Evolutionary conservation across 2,329 filamentous ascomycete genomes (phyloP), one percentile per base, ranked within the genome.

Genomic region (Diaporthe ampelina): DNA sequence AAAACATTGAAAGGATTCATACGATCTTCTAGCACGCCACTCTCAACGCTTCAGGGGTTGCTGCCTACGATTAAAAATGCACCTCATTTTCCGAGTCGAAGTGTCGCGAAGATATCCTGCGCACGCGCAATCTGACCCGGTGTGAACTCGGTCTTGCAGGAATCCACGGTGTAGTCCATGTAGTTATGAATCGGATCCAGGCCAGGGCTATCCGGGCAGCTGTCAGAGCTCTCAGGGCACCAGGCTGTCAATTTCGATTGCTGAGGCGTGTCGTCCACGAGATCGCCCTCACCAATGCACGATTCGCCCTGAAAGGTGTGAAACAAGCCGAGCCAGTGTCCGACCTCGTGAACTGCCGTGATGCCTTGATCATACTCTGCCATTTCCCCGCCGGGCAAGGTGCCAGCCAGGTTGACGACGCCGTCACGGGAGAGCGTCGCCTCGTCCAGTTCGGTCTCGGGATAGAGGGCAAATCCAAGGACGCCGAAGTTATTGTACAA

Each of bases 181-280:
- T 52, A 67, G 4, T 67, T 67, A 1, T 65, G 59, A 13, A 65
- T 65, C 11, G 59, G 5, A 29, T 65, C 59, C 26, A 65, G 43
- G 43, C 59, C 59, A 24, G 59, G 59, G 3, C 40, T 35, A 10
- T 65, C 59, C 59, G 59, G 59, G 8, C 59, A 65, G 26, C 43
- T 65, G 43, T 65, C 59, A 13, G 59, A n/a, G 43, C 59, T 65
- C 59, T 26, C 26, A 50, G 59, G 59, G 43, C 59, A 65, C 24
- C 59, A 43, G 17, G 59, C 24, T 19, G 40, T 50, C 2, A 19
- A 9, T 24, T 32, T 26, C 35, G 5, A 8, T n/a, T 65, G 59
- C 43, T 65, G 59, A 35, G 59, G 59, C 11, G 59, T 65, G 59
- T 65, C 59, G 40, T 17, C 59, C 19, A 65, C 59, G 2, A 35